Evolutionary conservation across 2,329 filamentous ascomycete species (phyloP).

Genomic region (Sporothrix luriei): DNA sequence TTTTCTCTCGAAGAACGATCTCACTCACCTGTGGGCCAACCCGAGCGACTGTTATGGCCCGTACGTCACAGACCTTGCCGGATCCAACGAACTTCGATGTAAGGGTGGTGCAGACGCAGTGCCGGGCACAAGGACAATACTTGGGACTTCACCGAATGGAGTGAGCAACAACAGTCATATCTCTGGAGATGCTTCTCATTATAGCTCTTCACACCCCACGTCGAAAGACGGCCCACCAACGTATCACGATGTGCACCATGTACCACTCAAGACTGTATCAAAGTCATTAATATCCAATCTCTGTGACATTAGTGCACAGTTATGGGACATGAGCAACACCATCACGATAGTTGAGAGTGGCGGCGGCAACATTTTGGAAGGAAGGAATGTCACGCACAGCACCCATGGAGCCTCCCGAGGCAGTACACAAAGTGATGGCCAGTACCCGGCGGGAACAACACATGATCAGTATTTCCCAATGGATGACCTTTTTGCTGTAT

Average conservation of each 20-base stretch:
- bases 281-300: constrained; percentile 37
- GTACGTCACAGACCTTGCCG: not conserved
- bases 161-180: not conserved
- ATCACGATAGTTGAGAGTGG: not conserved
- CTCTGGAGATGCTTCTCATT: not conserved
- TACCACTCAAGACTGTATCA: constrained; percentile 6
- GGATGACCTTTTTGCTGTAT: constrained; percentile 49
- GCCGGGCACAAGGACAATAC: too few relatives aligned
- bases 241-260: not conserved
- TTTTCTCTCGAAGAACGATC: not conserved
- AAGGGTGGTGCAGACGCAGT: not conserved
- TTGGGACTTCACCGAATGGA: not conserved
- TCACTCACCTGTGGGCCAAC: not conserved
- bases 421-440: not conserved
- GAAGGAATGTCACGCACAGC: not conserved
- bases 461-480: constrained; percentile 45
- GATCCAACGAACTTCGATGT: not conserved
- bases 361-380: not conserved
- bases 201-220: not conserved
- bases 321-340: constrained; percentile 44
- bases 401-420: not conserved
- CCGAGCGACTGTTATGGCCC: not conserved
- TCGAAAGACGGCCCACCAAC: not conserved
- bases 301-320: constrained; percentile 45
- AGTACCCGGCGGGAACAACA: not conserved